phyloP scores from a whole-genome alignment of 2,329 filamentous ascomycete species.

The Sphaerulina populicola region DNA sequence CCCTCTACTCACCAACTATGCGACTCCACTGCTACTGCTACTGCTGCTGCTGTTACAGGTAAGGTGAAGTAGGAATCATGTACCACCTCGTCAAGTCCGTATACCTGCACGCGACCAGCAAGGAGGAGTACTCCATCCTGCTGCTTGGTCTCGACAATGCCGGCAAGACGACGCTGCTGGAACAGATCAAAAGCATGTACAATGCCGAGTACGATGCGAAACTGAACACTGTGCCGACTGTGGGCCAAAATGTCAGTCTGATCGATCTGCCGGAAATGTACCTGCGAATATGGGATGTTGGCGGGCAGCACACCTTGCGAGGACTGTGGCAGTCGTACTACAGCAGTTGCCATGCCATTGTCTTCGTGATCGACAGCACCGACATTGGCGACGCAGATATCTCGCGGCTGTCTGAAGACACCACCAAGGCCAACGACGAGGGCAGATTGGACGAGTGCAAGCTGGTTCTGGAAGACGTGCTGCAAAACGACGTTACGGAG shows the following conservation, averaged over 20 bases:
- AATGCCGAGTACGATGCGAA: constrained; percentile 55
- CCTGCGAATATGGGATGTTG: constrained; percentile 97
- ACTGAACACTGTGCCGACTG: constrained; percentile 84
- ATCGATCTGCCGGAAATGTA: constrained; percentile 90
- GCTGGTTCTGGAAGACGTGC: constrained; percentile 78
- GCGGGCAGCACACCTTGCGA: constrained; percentile 80
- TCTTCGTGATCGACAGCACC: constrained; percentile 93
- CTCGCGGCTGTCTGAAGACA: constrained; percentile 36
- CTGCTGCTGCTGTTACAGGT: not conserved
- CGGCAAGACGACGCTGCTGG: constrained; percentile 95
- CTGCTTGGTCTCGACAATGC: constrained; percentile 96
- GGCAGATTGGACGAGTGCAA: constrained; percentile 78
- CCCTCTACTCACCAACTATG: not conserved
- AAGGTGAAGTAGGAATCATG: constrained; percentile 47
- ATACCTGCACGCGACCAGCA: constrained; percentile 91
- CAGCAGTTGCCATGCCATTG: constrained; percentile 84
- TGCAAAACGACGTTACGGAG: constrained; percentile 78
- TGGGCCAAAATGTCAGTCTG: constrained; percentile 92
- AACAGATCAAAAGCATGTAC: constrained; percentile 89
- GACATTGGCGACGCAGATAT: constrained; percentile 81
- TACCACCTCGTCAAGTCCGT: constrained; percentile 94
- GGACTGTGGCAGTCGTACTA: constrained; percentile 96
- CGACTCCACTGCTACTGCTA: not conserved
- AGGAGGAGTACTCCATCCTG: constrained; percentile 98
- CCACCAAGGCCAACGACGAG: constrained; percentile 20